Evolutionary conservation across 2,329 filamentous ascomycete genomes (phyloP).

Genomic region (Monosporascus sp.): DNA sequence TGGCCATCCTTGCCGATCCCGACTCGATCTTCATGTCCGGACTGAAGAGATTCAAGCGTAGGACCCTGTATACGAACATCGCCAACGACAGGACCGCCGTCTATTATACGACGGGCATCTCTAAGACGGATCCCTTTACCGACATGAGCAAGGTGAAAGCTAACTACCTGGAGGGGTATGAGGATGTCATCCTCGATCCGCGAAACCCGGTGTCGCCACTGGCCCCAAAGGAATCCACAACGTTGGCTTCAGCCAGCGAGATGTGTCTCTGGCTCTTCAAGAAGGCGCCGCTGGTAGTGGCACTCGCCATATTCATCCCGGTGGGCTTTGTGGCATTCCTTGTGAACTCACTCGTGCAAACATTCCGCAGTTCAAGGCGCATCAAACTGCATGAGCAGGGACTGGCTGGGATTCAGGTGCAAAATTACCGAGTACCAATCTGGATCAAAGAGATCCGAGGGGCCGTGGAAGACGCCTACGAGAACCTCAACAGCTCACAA

Average conservation of each 20-base stretch:
- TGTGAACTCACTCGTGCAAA: slow-evolving; percentile 71
- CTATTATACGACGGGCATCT: slow-evolving; percentile 77
- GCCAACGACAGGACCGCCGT: slow-evolving; percentile 77
- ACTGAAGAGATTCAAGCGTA: slow-evolving; percentile 68
- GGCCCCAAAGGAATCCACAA: slow-evolving; percentile 23
- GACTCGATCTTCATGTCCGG: slow-evolving; percentile 81
- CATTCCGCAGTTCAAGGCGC: slow-evolving; percentile 64
- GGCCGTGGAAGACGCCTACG: slow-evolving; percentile 72
- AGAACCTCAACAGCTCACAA: slow-evolving; percentile 64
- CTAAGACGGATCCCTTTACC: slow-evolving; percentile 70
- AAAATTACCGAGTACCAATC: slow-evolving; percentile 69
- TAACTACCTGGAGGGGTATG: slow-evolving; percentile 69
- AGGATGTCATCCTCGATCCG: slow-evolving; percentile 69
- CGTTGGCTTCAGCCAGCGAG: slow-evolving; percentile 27
- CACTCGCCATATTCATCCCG: slow-evolving; percentile 66
- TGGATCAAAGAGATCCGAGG: slow-evolving; percentile 70
- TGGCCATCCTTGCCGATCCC: slow-evolving; percentile 76
- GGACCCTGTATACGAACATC: slow-evolving; percentile 79
- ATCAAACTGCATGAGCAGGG: slow-evolving; percentile 73
- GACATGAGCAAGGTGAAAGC: slow-evolving; percentile 62
- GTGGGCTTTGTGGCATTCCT: slow-evolving; percentile 68
- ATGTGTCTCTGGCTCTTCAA: slow-evolving; percentile 33
- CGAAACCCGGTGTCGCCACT: slow-evolving; percentile 52
- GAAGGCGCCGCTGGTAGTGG: slow-evolving; percentile 57
- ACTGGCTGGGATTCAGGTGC: slow-evolving; percentile 59